Evolutionary conservation across 176 grass and related monocot genomes (phyloP).

Genomic region (Tuctoria greenei): DNA sequence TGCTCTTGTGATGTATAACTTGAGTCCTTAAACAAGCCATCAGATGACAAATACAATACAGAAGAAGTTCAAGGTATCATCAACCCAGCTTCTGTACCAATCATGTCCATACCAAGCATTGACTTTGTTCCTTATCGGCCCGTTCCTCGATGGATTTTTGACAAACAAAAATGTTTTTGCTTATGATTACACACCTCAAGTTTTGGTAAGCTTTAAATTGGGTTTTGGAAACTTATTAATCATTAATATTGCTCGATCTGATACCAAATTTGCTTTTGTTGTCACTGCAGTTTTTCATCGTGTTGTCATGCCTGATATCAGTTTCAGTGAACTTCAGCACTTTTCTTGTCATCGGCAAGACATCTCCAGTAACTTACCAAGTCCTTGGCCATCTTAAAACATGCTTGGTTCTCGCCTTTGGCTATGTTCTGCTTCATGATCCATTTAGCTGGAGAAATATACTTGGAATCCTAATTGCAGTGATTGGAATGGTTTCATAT

Average conservation of each 20-base stretch:
- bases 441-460: slow-evolving; percentile 99
- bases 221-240: slow-evolving; percentile 1
- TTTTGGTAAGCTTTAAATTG: slow-evolving; percentile 65
- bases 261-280: slow-evolving; percentile 33
- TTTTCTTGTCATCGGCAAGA: slow-evolving; percentile 96
- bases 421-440: slow-evolving; percentile 92
- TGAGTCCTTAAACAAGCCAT: slow-evolving; percentile 65
- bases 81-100: slow-evolving; percentile 93
- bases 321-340: slow-evolving; percentile 98
- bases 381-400: slow-evolving; percentile 98
- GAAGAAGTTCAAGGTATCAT: slow-evolving; percentile 99
- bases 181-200: slow-evolving; percentile 91
- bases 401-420: slow-evolving; percentile 88
- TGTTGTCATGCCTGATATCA: slow-evolving; percentile 91
- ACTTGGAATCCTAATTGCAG: slow-evolving; percentile 85
- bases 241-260: slow-evolving; percentile 24
- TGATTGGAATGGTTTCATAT: slow-evolving; percentile 88
- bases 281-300: slow-evolving; percentile 84
- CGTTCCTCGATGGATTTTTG: slow-evolving; percentile 94
- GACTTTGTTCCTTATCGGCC: slow-evolving; percentile 69
- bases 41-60: slow-evolving; percentile 99
- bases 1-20: slow-evolving; percentile 29
- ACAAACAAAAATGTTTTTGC: slow-evolving; percentile 93
- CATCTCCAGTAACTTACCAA: slow-evolving; percentile 97
- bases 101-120: slow-evolving; percentile 96